A percentile compares a stretch with the other conserved stretches of the same genome.
phyloP scores from a whole-genome alignment of 768 basidiomycete species.

The Leucocoprinus sp. region DNA sequence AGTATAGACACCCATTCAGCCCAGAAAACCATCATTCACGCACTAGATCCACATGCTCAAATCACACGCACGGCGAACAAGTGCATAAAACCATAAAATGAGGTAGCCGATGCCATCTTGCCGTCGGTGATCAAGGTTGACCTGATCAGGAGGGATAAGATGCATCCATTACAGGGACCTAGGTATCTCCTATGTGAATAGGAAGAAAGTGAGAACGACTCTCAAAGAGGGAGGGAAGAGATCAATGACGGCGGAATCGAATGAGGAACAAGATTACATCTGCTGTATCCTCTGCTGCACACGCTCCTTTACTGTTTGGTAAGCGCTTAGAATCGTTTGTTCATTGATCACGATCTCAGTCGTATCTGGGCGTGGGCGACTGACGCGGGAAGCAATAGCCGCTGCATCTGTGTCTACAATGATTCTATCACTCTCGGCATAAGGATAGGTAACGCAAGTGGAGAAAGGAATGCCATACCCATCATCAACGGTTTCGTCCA shows the following conservation, averaged over 20 bases:
- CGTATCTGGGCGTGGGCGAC: conserved; percentile 85
- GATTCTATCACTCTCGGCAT: conserved; percentile 43
- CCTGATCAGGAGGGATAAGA: not conserved
- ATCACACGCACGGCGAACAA: not conserved
- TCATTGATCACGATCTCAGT: conserved; percentile 98
- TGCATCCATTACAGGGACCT: not conserved
- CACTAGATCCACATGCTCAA: not conserved
- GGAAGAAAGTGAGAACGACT: not conserved
- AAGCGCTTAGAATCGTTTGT: conserved; percentile 90
- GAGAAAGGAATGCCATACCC: conserved; percentile 53
- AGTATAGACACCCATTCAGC: too few species aligned
- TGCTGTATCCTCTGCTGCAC: conserved; percentile 79
- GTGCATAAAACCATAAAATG: not conserved
- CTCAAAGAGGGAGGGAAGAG: not conserved
- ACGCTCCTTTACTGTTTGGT: conserved; percentile 81
- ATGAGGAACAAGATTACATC: conserved; percentile 32
- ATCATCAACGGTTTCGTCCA: conserved; percentile 97
- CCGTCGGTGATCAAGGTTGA: not conserved
- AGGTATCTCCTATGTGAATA: conserved; percentile 10
- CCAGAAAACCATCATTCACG: too few species aligned
- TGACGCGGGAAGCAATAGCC: conserved; percentile 93
- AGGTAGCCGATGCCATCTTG: not conserved
- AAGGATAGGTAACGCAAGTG: not conserved
- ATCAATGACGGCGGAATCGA: not conserved
- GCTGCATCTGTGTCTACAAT: conserved; percentile 95